phyloP scores from a whole-genome alignment of 2,329 filamentous ascomycete species.

The Fusarium verticillioides region DNA sequence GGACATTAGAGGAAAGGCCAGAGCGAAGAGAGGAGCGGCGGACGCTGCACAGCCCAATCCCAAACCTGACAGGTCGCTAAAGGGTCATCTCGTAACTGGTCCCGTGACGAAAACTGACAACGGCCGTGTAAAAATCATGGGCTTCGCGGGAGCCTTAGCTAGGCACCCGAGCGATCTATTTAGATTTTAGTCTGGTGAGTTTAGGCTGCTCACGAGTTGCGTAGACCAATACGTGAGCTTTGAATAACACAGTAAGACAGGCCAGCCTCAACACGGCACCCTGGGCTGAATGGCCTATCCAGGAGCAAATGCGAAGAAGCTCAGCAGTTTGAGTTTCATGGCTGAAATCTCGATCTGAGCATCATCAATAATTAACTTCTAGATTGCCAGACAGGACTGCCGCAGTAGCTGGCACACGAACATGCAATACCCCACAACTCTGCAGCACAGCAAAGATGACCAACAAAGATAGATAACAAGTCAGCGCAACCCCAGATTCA shows the following conservation, averaged over 20 bases:
- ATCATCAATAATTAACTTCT: conserved; percentile 8
- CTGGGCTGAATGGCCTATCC: conserved; percentile 2
- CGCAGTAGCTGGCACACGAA: not conserved
- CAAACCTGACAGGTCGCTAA: conserved; percentile 22
- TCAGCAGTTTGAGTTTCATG: conserved; percentile 11
- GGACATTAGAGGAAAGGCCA: no score
- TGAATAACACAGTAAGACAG: conserved; percentile 29
- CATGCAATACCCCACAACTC: conserved; percentile 5
- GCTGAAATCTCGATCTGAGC: conserved; percentile 14
- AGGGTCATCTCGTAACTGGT: conserved; percentile 17
- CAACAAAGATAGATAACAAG: not conserved
- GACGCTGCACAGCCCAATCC: conserved; percentile 12
- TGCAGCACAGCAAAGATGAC: conserved; percentile 5
- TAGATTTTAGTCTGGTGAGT: conserved; percentile 6
- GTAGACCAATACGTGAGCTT: not conserved
- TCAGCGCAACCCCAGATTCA: conserved; percentile 6
- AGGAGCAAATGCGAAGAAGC: not conserved
- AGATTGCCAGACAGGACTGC: conserved; percentile 2
- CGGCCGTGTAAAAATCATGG: conserved; percentile 23
- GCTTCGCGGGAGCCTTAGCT: conserved; percentile 25
- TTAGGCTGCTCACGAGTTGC: conserved; percentile 22
- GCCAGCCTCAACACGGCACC: conserved; percentile 17
- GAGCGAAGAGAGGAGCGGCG: conserved; percentile 3
- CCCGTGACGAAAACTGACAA: conserved; percentile 23
- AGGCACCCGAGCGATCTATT: conserved; percentile 26